Percentiles rank a stretch among this genome's conserved stretches.
These are phyloP conservation scores for Tetrapyrgos nigripes DNA, from an alignment of 1,284 basidiomycete genomes.

Conservation along the genomic window DNA sequence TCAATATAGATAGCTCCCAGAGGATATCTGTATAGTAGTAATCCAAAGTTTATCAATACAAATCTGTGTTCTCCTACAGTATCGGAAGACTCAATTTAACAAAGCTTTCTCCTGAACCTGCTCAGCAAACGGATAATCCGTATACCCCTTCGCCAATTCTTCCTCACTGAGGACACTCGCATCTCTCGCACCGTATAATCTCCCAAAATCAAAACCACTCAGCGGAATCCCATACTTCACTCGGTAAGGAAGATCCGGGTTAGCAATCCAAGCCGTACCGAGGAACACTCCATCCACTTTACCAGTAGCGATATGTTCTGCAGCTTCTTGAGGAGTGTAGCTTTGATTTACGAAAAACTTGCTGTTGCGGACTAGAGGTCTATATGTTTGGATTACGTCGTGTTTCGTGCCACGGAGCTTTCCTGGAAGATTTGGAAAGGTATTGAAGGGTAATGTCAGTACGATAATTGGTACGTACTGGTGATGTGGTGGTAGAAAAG, in stretches of 20 bases:
- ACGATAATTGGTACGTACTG: too few relatives aligned
- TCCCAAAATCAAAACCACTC: slow-evolving; percentile 12
- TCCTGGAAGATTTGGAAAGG: too few relatives aligned
- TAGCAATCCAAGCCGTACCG: slow-evolving; percentile 27
- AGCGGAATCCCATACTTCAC: slow-evolving; percentile 23
- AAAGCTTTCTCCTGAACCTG: too few relatives aligned
- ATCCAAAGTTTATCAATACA: too few relatives aligned
- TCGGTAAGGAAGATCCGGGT: slow-evolving; percentile 27
- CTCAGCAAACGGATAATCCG: slow-evolving; percentile 13
- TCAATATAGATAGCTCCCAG: too few relatives aligned
- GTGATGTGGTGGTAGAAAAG: too few relatives aligned
- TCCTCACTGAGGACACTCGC: slow-evolving; percentile 1
- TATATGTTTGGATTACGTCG: slow-evolving; percentile 29
- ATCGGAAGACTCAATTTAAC: too few relatives aligned
- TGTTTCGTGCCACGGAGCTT: slow-evolving; percentile 27
- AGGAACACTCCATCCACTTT: slow-evolving; percentile 21
- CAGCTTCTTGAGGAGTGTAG: slow-evolving; percentile 27
- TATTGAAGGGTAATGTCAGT: too few relatives aligned
- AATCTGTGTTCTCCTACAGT: too few relatives aligned
- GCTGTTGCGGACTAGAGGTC: slow-evolving; percentile 23
- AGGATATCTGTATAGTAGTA: too few relatives aligned
- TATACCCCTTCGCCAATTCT: slow-evolving; percentile 11
- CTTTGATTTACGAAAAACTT: slow-evolving; percentile 26
- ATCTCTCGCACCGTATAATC: not conserved
- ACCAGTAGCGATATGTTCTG: slow-evolving; percentile 17